Evolutionary conservation across 257 asterid genomes (phyloP).

Genomic region (Schizonepeta tenuifolia): DNA sequence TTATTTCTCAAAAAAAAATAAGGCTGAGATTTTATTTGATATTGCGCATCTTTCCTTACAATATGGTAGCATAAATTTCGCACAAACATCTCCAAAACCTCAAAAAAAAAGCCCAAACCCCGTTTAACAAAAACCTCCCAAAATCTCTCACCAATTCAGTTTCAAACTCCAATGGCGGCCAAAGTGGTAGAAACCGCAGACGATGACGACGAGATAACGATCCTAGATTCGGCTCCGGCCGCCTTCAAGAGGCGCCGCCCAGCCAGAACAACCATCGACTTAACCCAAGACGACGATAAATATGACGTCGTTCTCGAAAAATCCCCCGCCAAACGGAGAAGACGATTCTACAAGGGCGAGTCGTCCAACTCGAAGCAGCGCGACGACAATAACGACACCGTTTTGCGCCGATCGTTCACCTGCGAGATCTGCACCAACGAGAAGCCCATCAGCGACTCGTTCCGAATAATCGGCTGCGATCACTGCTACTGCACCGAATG

Average conservation of each 20-base stretch:
- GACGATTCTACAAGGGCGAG: conserved; percentile 45
- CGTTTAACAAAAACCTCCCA: too few relatives aligned
- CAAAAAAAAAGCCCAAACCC: too few relatives aligned
- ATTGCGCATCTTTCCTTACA: too few relatives aligned
- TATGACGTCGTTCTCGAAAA: conserved; percentile 40
- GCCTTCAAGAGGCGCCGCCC: conserved; percentile 35
- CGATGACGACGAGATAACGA: conserved; percentile 38
- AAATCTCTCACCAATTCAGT: not conserved
- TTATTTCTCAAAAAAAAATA: too few relatives aligned
- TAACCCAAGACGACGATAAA: conserved; percentile 23
- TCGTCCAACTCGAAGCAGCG: conserved; percentile 40
- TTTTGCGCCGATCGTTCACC: too few relatives aligned
- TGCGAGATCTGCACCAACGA: too few relatives aligned
- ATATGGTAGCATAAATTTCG: too few relatives aligned
- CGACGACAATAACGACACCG: conserved; percentile 9
- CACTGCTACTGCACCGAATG: too few relatives aligned
- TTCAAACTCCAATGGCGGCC: conserved; percentile 32
- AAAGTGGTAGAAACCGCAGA: conserved; percentile 15
- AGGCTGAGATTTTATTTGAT: too few relatives aligned
- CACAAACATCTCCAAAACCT: too few relatives aligned
- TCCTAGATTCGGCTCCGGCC: conserved; percentile 16
- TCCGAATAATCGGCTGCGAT: too few relatives aligned
- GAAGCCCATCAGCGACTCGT: too few relatives aligned
- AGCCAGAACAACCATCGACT: conserved; percentile 29
- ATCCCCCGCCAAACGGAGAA: conserved; percentile 2